Conservation (phyloP, 2,329 filamentous ascomycete species). For the Paecilomyces dactylethromorphus region DNA sequence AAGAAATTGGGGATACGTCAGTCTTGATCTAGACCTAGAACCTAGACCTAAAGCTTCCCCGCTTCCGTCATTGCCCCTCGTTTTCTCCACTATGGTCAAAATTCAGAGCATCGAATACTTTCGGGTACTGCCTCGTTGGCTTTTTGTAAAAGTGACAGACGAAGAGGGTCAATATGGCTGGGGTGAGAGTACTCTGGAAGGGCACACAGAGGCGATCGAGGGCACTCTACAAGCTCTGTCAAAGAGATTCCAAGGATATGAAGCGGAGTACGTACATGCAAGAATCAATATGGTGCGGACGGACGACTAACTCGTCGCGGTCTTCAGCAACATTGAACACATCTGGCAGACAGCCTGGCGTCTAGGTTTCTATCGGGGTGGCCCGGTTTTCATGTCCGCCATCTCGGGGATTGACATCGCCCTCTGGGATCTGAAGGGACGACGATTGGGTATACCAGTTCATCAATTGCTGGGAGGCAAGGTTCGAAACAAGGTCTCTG, state of each 20-base stretch:
- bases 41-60: background rate
- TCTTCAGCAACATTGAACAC: conserved; percentile 64
- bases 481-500: conserved; percentile 60
- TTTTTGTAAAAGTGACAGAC: conserved; percentile 71
- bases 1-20: background rate
- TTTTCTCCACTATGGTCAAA: conserved; percentile 46
- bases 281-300: background rate
- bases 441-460: conserved; percentile 59
- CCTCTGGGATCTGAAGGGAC: conserved; percentile 69
- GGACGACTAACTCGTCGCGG: background rate
- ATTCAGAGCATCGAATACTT: conserved; percentile 67
- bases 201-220: conserved; percentile 67
- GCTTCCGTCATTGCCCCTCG: background rate
- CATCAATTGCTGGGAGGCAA: conserved; percentile 71
- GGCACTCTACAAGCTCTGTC: conserved; percentile 64
- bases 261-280: conserved; percentile 55
- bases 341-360: conserved; percentile 73
- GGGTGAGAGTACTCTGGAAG: conserved; percentile 70
- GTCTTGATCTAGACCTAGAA: background rate
- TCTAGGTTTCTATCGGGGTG: conserved; percentile 67
- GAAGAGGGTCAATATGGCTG: conserved; percentile 59
- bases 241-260: conserved; percentile 56
- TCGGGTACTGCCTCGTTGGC: conserved; percentile 66
- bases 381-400: conserved; percentile 74
- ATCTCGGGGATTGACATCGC: conserved; percentile 73